Base-by-base conservation (phyloP, 768 basidiomycete species). In the Tephrocybe sp. region DNA sequence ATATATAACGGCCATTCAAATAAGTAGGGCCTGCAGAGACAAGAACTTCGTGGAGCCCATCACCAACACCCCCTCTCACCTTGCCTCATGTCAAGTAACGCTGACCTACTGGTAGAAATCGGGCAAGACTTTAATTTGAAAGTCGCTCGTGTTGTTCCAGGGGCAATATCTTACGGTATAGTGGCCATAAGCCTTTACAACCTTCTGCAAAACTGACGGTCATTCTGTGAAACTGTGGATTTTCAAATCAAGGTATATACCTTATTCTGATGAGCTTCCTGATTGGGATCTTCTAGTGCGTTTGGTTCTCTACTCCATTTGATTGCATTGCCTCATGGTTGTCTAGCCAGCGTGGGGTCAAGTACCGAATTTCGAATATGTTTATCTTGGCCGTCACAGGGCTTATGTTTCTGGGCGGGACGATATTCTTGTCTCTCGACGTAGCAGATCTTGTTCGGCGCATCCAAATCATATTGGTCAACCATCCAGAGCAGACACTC, bases 391-490 rank as follows among this genome's bases (percentile, higher is more conserved):
- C 45, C 16, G 55, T 64, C n/a, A 66, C 62, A 16, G 43, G 47
- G 10, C 45, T 64, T 16, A 61, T 64, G 63, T 66, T 66, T 49
- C 23, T 57, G 1, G 64, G 61, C 16, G 63, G 58, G 10, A 64
- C 59, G 2, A 49, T 61, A 29, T 64, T 66, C 37, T 44, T 64
- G 27, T 55, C 56, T 10, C 55, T 66, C 11, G 65, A 66, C 47
- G 47, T 62, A 18, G 50, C 62, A 9, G 64, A 66, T 49, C 56
- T 66, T 37, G 56, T 66, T 11, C 38, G 53, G 38, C 61, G 63
- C 7, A 53, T 66, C 24, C 61, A 66, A 40, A 55, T 64, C 43
- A 54, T 64, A 23, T 33, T 66, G 42, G 42, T 62, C 43, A 53
- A 59, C 23, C 40, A 61, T 23, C 48, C 61, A 21, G 61, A 57